phyloP scores from a whole-genome alignment of 192 early-diverging fungal species.

The Coemansia sp. region DNA sequence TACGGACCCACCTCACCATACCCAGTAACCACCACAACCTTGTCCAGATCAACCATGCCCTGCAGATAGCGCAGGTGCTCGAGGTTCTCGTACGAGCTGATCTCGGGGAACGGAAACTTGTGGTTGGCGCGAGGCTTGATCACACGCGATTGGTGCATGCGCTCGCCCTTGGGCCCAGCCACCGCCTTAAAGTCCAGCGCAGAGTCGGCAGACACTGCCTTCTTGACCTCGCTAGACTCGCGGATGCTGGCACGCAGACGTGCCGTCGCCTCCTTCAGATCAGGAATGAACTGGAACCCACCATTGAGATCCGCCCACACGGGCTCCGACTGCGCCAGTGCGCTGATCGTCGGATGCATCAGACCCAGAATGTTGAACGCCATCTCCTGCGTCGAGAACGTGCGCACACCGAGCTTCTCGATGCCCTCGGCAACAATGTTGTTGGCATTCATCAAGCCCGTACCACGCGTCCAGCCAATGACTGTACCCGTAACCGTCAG shows the following conservation, averaged over 20 bases:
- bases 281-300: constrained; percentile 84
- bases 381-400: constrained; percentile 94
- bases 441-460: constrained; percentile 92
- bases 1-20: constrained; percentile 91
- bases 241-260: constrained; percentile 74
- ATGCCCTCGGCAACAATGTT: constrained; percentile 92
- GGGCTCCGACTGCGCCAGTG: constrained; percentile 74
- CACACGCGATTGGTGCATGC: constrained; percentile 60
- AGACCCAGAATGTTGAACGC: constrained; percentile 94
- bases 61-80: constrained; percentile 64
- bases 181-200: constrained; percentile 76
- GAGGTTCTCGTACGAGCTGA: constrained; percentile 68
- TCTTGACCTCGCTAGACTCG: constrained; percentile 84
- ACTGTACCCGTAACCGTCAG: constrained; percentile 88
- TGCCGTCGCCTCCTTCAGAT: constrained; percentile 66
- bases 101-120: constrained; percentile 64
- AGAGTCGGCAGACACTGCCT: constrained; percentile 76
- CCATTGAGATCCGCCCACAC: constrained; percentile 95
- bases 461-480: constrained; percentile 97
- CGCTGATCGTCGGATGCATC: constrained; percentile 80
- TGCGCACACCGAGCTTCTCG: constrained; percentile 87
- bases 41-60: constrained; percentile 87
- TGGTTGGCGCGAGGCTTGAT: constrained; percentile 79
- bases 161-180: constrained; percentile 69
- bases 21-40: constrained; percentile 90